A percentile compares a stretch with the other conserved stretches of the same genome.
Evolutionary conservation across 495 filamentous ascomycete genomes (phyloP).

Genomic region (Talaromyces borbonicus): DNA sequence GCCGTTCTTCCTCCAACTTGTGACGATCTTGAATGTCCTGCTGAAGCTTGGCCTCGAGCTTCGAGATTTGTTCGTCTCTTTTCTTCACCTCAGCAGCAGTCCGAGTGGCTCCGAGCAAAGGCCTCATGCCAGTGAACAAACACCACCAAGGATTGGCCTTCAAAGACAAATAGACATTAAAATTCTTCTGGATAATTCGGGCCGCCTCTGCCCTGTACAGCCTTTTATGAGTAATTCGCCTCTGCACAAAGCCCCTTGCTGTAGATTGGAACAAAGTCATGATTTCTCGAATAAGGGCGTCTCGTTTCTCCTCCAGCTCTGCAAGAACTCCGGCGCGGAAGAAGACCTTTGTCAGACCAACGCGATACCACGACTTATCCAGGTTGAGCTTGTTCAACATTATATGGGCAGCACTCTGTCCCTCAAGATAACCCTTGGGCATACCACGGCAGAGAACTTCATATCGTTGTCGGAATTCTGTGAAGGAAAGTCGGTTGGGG

Average conservation of each 20-base stretch:
- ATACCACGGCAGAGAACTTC: slow-evolving; percentile 89
- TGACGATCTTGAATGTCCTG: slow-evolving; percentile 64
- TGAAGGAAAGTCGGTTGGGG: slow-evolving; percentile 84
- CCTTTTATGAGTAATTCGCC: slow-evolving; percentile 80
- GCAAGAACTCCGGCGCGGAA: slow-evolving; percentile 95
- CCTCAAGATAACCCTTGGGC: slow-evolving; percentile 85
- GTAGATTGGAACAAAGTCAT: slow-evolving; percentile 90
- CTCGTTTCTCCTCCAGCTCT: slow-evolving; percentile 90
- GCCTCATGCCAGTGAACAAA: slow-evolving; percentile 91
- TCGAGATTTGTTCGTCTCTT: slow-evolving; percentile 83
- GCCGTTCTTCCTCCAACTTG: slow-evolving; percentile 81
- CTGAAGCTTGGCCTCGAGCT: slow-evolving; percentile 74
- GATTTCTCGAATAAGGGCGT: slow-evolving; percentile 83
- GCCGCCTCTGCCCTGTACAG: slow-evolving; percentile 92
- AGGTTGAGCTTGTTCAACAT: slow-evolving; percentile 87
- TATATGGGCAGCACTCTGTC: slow-evolving; percentile 69
- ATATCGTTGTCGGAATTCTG: slow-evolving; percentile 92
- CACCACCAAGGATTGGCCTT: slow-evolving; percentile 95
- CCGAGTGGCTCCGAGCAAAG: slow-evolving; percentile 80
- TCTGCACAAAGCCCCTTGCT: slow-evolving; percentile 78
- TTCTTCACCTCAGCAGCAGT: slow-evolving; percentile 88
- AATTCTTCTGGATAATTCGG: slow-evolving; percentile 87
- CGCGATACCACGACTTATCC: slow-evolving; percentile 77
- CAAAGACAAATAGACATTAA: slow-evolving; percentile 78
- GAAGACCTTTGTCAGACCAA: slow-evolving; percentile 96